These are phyloP conservation scores for Lasiodiplodia sp. DNA, from an alignment of 2,329 filamentous ascomycete genomes.

Conservation along the genomic window DNA sequence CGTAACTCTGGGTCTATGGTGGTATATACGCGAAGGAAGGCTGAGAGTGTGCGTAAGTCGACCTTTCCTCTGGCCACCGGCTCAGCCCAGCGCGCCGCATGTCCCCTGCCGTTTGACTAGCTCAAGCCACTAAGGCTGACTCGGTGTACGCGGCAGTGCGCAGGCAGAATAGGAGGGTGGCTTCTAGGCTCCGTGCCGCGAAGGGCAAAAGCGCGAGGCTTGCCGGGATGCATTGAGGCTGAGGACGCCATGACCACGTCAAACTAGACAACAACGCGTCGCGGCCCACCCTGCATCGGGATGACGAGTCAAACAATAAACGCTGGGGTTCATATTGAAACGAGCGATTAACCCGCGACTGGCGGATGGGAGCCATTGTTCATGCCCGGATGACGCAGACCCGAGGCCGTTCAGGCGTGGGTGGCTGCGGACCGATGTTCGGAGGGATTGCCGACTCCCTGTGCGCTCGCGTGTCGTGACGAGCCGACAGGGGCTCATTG, in stretches of 20 bases:
- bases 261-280: not conserved
- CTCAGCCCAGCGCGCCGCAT: not conserved
- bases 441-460: not conserved
- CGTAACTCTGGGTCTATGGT: slow-evolving; percentile 11
- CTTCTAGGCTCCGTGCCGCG: not conserved
- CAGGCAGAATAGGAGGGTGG: not conserved
- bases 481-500: not conserved
- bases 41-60: slow-evolving; percentile 7
- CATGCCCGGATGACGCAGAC: slow-evolving; percentile 6
- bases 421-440: not conserved
- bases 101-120: not conserved
- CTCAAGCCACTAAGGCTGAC: not conserved
- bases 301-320: slow-evolving; percentile 2
- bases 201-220: not conserved
- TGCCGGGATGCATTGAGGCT: slow-evolving; percentile 1
- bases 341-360: not conserved
- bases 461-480: slow-evolving; percentile 3
- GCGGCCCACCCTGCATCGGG: not conserved
- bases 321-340: slow-evolving; percentile 12
- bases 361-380: not conserved
- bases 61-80: not conserved
- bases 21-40: not conserved
- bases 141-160: slow-evolving; percentile 8
- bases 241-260: slow-evolving; percentile 3
- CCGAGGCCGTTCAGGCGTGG: not conserved